Evolutionary conservation across 768 basidiomycete genomes (phyloP).

Genomic region (Mycena vulgaris): DNA sequence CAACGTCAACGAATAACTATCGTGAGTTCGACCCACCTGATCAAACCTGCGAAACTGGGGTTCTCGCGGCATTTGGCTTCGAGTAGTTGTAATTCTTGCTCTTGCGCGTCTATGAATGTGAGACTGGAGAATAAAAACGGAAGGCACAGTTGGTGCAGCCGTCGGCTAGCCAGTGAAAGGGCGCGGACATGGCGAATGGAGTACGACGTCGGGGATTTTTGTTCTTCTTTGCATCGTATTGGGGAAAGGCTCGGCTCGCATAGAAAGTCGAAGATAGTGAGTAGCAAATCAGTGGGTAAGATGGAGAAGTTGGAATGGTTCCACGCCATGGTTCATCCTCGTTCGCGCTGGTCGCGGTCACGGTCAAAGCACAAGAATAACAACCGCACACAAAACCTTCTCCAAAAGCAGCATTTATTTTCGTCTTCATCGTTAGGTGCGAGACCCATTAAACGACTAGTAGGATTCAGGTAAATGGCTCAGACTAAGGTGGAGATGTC

Average conservation of each 20-base stretch:
- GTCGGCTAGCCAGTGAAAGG: constrained; percentile 9
- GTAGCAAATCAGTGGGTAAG: constrained; percentile 28
- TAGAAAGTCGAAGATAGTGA: constrained; percentile 5
- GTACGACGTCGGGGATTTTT: neutral
- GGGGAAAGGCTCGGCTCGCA: neutral
- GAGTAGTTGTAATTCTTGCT: neutral
- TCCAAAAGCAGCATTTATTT: too few species aligned
- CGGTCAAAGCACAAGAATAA: too few species aligned
- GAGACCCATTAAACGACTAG: too few species aligned
- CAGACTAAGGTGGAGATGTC: too few species aligned
- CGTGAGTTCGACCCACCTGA: constrained; percentile 21
- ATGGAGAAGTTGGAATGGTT: neutral
- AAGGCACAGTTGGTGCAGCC: constrained; percentile 11
- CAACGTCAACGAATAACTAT: neutral
- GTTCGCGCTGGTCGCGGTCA: too few species aligned
- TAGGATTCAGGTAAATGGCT: too few species aligned
- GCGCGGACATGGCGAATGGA: constrained; percentile 10
- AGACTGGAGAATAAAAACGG: constrained; percentile 14
- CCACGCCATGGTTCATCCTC: too few species aligned
- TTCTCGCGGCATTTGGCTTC: constrained; percentile 2
- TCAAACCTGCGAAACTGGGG: neutral
- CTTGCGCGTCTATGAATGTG: neutral
- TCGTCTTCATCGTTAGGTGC: too few species aligned
- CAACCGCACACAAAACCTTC: too few species aligned
- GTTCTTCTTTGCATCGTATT: neutral